phyloP scores from a whole-genome alignment of 2,329 filamentous ascomycete species.

The Juglanconis sp. region DNA sequence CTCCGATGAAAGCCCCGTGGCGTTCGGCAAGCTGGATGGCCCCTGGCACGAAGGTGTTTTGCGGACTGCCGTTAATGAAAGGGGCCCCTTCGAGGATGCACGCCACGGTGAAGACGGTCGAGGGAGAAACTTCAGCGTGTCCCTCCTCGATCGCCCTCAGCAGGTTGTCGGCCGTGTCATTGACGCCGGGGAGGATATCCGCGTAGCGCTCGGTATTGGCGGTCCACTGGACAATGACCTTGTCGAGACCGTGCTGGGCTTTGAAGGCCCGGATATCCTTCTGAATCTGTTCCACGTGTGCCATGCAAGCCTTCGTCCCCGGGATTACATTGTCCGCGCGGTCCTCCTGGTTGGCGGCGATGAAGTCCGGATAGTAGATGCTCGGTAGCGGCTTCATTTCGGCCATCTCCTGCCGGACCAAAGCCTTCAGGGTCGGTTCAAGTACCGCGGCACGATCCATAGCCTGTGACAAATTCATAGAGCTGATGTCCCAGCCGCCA shows the following conservation, averaged over 20 bases:
- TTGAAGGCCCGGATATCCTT: conserved; percentile 95
- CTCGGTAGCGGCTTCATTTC: conserved; percentile 84
- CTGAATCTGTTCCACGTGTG: conserved; percentile 89
- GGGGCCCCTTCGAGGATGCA: conserved; percentile 85
- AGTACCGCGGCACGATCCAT: conserved; percentile 97
- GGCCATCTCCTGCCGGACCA: conserved; percentile 90
- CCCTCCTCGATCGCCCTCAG: conserved; percentile 81
- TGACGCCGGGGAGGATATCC: conserved; percentile 81
- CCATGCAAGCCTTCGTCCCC: conserved; percentile 78
- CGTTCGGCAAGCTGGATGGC: conserved; percentile 84
- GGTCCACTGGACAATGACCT: conserved; percentile 96
- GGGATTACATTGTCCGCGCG: conserved; percentile 87
- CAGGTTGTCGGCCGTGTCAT: conserved; percentile 94
- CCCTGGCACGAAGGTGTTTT: conserved; percentile 98
- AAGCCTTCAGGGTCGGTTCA: conserved; percentile 87
- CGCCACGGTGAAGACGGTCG: conserved; percentile 92
- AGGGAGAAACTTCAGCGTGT: conserved; percentile 89
- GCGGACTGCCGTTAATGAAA: conserved; percentile 98
- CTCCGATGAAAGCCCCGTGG: conserved; percentile 86
- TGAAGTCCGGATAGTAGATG: conserved; percentile 99
- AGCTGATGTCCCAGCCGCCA: conserved; percentile 96
- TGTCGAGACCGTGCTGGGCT: conserved; percentile 77
- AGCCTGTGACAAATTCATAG: conserved; percentile 80
- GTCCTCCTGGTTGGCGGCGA: conserved; percentile 96
- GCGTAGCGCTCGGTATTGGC: conserved; percentile 98